phyloP scores from a whole-genome alignment of 305 asterid species.

The Ajuga reptans region DNA sequence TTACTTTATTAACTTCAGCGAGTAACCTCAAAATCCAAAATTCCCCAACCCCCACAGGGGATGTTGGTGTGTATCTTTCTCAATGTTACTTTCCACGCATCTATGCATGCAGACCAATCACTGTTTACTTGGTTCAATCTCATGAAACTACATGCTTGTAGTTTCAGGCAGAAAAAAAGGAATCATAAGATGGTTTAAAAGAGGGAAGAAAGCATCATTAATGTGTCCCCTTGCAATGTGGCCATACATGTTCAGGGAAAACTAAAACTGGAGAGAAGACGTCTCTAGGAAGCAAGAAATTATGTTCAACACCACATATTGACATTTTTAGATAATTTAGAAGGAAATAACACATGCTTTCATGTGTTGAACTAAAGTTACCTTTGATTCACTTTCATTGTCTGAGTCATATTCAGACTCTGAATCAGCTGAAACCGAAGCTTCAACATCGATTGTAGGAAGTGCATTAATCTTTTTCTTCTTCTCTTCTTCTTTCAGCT shows the following conservation, averaged over 20 bases:
- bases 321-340: neutral
- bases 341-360: neutral
- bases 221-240: neutral
- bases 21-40: neutral
- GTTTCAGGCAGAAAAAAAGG: neutral
- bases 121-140: neutral
- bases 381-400: slow-evolving; percentile 59
- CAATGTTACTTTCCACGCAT: neutral
- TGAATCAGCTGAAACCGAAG: slow-evolving; percentile 44
- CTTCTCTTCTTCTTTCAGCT: slow-evolving; percentile 74
- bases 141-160: neutral
- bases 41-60: neutral
- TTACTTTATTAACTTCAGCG: neutral
- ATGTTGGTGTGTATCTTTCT: neutral
- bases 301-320: neutral
- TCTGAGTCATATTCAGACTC: slow-evolving; percentile 49
- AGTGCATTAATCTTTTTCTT: slow-evolving; percentile 50
- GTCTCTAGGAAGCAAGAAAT: neutral
- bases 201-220: neutral
- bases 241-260: neutral
- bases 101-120: neutral
- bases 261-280: neutral
- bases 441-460: slow-evolving; percentile 41
- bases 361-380: slow-evolving; percentile 28
- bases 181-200: neutral